Evolutionary conservation across 208 protist genomes (phyloP), one percentile per base, ranked within the genome.

Genomic region (Crithidia mellificae): DNA sequence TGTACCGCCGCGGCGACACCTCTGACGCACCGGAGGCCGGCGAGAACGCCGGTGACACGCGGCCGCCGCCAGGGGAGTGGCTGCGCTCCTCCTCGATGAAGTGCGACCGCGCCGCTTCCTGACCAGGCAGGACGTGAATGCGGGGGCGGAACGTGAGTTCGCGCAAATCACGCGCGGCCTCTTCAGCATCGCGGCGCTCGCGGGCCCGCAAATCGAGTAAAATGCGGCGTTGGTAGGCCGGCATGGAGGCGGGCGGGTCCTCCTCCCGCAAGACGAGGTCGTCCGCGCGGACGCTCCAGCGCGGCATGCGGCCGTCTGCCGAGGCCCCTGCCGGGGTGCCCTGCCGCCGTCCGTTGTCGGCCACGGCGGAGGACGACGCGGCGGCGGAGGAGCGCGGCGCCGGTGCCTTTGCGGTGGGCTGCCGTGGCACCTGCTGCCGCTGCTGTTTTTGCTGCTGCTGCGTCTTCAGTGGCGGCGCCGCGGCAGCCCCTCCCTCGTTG

Each of bases 171-270:
- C 59, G 62, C 24, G 76, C 77, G 30, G 89, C 68, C 47, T 74
- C 81, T 41, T 82, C 77, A 17, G 61, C 71, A 52, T 93, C 84
- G 20, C 84, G 74, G 29, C 80, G 68, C 64, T 84, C 74, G 19
- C 68, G 68, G 15, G 77, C 84, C 25, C 84, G 80, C 76, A 87
- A 56, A 47, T 91, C 84, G 7, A 86, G 77, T 41, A 93, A 27
- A 34, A 93, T 74, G 22, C 84, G 87, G 30, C 74, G 76, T 55
- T 88, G 82, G 64, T 85, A 90, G n/a, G 72, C 76, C 14, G 83
- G 81, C 71, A 90, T 76, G 12, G 54, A 41, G 25, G 66, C 24
- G 22, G 63, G 62, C 41, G 46, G 62, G 22, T 78, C 70, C n/a
- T 66, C 71, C n/a, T 77, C 72, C 19, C 44, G 55, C 34, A 57